These are phyloP conservation scores for Peronospora farinosa DNA, from an alignment of 352 stramenopile genomes.

Conservation along the genomic window DNA sequence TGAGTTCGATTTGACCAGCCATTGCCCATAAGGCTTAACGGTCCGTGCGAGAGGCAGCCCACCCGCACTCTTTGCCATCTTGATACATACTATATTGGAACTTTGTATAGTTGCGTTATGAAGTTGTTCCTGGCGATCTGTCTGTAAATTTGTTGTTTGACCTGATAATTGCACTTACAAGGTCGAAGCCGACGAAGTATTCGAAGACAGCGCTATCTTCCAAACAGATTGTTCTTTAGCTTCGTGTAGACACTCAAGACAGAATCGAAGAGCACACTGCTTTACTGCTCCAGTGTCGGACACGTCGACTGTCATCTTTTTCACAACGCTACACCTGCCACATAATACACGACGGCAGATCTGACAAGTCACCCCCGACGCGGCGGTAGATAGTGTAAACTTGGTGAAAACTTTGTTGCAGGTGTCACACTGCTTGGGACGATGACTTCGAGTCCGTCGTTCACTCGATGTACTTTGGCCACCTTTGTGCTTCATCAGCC, in stretches of 20 bases:
- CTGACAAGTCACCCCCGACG: conserved; percentile 28
- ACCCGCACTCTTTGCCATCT: too few relatives aligned
- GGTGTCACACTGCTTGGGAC: conserved; percentile 24
- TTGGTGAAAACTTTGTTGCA: conserved; percentile 19
- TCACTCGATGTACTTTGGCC: background rate
- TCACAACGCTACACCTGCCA: conserved; percentile 40
- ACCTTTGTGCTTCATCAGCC: conserved; percentile 35
- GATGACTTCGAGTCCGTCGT: background rate
- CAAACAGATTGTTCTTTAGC: conserved; percentile 40
- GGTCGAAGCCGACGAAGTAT: too few relatives aligned
- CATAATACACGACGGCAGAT: conserved; percentile 43
- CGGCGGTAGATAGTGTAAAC: conserved; percentile 10
- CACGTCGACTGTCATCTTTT: conserved; percentile 53
- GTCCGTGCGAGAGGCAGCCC: too few relatives aligned
- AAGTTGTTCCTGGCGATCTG: too few relatives aligned
- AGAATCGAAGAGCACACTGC: conserved; percentile 42
- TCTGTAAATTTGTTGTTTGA: too few relatives aligned
- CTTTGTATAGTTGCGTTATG: too few relatives aligned
- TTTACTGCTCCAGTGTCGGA: conserved; percentile 21
- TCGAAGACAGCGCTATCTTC: conserved; percentile 26
- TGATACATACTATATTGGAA: too few relatives aligned
- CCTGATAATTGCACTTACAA: too few relatives aligned
- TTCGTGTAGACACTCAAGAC: conserved; percentile 38
- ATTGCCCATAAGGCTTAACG: too few relatives aligned
- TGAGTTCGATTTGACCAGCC: too few relatives aligned